Evolutionary conservation across 2,329 filamentous ascomycete genomes (phyloP).

Genomic region (Aspergillus awamori): DNA sequence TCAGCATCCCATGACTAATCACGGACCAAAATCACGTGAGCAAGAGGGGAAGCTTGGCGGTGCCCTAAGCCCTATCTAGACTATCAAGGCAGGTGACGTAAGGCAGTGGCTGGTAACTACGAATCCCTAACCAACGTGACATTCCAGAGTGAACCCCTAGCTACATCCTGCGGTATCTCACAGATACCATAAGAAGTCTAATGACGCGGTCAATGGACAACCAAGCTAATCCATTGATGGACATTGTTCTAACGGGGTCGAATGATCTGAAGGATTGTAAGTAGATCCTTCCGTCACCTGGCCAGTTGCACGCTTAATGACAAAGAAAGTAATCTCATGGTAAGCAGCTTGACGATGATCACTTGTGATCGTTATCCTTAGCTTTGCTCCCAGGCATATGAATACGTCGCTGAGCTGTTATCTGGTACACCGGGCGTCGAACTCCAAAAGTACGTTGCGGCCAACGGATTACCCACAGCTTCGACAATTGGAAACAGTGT

Average conservation of each 20-base stretch:
- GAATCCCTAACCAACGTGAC: too few relatives aligned
- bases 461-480: neutral
- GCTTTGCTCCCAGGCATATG: too few relatives aligned
- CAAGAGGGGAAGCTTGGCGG: neutral
- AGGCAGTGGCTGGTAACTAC: neutral
- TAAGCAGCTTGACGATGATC: neutral
- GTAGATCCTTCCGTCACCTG: too few relatives aligned
- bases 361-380: too few relatives aligned
- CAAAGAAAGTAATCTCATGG: neutral
- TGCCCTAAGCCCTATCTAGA: constrained; percentile 8
- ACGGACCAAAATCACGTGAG: neutral
- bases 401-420: neutral
- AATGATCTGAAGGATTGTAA: too few relatives aligned
- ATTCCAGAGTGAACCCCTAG: too few relatives aligned
- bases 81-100: neutral
- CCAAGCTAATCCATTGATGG: too few relatives aligned
- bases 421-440: neutral
- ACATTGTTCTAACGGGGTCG: too few relatives aligned
- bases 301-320: too few relatives aligned
- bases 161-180: too few relatives aligned
- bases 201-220: too few relatives aligned
- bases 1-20: neutral
- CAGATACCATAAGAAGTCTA: too few relatives aligned
- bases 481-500: neutral
- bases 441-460: neutral